Evolutionary conservation across 1,284 basidiomycete species (phyloP).

Genomic region (Marasmius sp.): DNA sequence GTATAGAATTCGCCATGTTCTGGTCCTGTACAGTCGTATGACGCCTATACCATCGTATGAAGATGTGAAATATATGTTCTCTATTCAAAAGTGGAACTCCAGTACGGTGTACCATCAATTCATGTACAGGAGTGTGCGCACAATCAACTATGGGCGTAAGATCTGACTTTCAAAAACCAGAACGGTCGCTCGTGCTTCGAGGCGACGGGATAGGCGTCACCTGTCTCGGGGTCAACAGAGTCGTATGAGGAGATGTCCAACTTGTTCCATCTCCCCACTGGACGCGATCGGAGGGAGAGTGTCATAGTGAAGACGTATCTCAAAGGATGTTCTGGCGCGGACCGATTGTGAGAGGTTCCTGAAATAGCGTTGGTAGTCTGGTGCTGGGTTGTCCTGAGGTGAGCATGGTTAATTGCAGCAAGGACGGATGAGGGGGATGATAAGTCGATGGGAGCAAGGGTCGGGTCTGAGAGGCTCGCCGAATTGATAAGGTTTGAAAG

Average conservation of each 20-base stretch:
- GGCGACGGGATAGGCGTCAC: slow-evolving; percentile 70
- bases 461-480: slow-evolving; percentile 25
- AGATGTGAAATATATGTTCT: too few species aligned
- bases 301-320: slow-evolving; percentile 89
- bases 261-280: slow-evolving; percentile 86
- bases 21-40: too few species aligned
- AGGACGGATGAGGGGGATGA: slow-evolving; percentile 1
- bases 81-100: too few species aligned
- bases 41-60: too few species aligned
- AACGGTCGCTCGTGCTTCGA: slow-evolving; percentile 87
- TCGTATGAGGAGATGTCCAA: slow-evolving; percentile 78
- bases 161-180: slow-evolving; percentile 88
- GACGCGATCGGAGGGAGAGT: slow-evolving; percentile 78
- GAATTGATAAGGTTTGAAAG: slow-evolving; percentile 66
- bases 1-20: too few species aligned
- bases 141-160: slow-evolving; percentile 28
- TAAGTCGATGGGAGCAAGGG: slow-evolving; percentile 9
- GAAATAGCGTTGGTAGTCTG: background rate
- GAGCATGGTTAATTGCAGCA: background rate
- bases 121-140: background rate
- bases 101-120: too few species aligned
- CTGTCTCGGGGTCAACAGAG: slow-evolving; percentile 72
- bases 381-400: background rate
- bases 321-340: background rate
- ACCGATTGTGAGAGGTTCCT: background rate